Evolutionary conservation across 2,329 filamentous ascomycete genomes (phyloP).

Genomic region (Cytospora chrysosperma): DNA sequence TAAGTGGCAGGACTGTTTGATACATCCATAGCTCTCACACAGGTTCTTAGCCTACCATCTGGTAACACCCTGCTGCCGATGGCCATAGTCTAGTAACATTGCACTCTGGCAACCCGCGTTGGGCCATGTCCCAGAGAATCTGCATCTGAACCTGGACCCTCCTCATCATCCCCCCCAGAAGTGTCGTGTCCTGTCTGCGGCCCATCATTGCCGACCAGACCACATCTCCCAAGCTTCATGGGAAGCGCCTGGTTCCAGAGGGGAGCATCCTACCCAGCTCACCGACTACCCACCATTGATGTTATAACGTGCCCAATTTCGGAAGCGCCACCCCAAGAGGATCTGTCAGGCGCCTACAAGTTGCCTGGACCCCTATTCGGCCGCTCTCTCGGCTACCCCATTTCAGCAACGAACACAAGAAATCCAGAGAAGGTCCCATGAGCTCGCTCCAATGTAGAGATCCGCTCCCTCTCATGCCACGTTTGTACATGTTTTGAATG

Average conservation of each 20-base stretch:
- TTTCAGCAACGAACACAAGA: too few relatives aligned
- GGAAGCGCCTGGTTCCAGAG: background rate
- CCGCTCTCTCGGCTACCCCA: background rate
- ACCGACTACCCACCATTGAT: background rate
- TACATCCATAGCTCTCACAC: too few relatives aligned
- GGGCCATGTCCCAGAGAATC: too few relatives aligned
- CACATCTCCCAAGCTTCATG: background rate
- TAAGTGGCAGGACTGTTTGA: background rate
- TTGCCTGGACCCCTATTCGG: background rate
- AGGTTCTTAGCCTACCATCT: background rate
- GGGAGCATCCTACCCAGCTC: too few relatives aligned
- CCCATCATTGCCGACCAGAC: background rate
- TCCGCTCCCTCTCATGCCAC: constrained; percentile 4
- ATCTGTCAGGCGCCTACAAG: too few relatives aligned
- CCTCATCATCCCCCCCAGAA: background rate
- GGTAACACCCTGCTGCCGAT: background rate
- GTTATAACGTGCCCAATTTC: too few relatives aligned
- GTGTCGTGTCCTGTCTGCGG: background rate
- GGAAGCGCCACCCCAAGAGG: too few relatives aligned
- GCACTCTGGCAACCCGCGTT: too few relatives aligned
- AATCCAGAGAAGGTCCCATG: too few relatives aligned
- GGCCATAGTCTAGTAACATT: background rate
- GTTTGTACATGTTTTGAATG: background rate
- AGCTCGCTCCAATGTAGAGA: background rate
- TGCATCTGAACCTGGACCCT: too few relatives aligned